Conservation (phyloP, 2,329 filamentous ascomycete genomes). For the Beauveria australis region DNA sequence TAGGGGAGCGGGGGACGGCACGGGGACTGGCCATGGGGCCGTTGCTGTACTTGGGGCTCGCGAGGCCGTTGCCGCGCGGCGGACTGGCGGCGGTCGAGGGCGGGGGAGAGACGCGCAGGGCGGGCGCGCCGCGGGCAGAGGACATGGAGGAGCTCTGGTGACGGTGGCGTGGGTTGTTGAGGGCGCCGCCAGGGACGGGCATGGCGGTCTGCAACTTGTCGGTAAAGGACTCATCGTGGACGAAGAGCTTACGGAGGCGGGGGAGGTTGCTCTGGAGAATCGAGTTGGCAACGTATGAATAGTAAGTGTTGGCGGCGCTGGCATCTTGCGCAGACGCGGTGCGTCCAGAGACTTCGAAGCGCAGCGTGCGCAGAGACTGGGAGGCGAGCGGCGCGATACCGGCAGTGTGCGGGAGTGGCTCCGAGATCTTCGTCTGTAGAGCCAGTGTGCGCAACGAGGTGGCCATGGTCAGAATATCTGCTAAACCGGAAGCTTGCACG, state of each 20-base stretch:
- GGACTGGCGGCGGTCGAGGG: conserved; percentile 3
- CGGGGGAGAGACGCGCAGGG: conserved; percentile 18
- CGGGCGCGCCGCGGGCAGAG: conserved; percentile 17
- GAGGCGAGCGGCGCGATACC: conserved; percentile 57
- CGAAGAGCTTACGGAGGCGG: conserved; percentile 67
- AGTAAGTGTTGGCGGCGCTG: conserved; percentile 56
- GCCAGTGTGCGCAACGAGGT: conserved; percentile 49
- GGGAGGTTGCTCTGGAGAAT: conserved; percentile 70
- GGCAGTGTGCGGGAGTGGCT: conserved; percentile 39
- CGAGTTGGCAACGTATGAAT: conserved; percentile 77
- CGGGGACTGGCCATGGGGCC: conserved; percentile 10
- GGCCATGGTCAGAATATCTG: conserved; percentile 50
- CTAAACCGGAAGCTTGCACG: conserved; percentile 54
- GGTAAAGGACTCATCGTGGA: conserved; percentile 75
- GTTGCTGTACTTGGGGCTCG: conserved; percentile 17
- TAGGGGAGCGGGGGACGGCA: conserved; percentile 18
- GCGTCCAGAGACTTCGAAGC: conserved; percentile 71
- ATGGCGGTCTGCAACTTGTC: conserved; percentile 67
- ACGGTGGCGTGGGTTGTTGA: conserved; percentile 19
- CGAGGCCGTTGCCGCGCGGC: neutral
- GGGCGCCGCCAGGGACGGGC: conserved; percentile 46
- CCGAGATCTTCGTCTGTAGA: conserved; percentile 41
- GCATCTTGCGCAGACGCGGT: conserved; percentile 49
- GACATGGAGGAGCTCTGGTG: conserved; percentile 25
- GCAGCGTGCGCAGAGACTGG: conserved; percentile 59